Evolutionary conservation across 163 green algal genomes (phyloP).

Genomic region (Chlamydomonas reinhardtii): DNA sequence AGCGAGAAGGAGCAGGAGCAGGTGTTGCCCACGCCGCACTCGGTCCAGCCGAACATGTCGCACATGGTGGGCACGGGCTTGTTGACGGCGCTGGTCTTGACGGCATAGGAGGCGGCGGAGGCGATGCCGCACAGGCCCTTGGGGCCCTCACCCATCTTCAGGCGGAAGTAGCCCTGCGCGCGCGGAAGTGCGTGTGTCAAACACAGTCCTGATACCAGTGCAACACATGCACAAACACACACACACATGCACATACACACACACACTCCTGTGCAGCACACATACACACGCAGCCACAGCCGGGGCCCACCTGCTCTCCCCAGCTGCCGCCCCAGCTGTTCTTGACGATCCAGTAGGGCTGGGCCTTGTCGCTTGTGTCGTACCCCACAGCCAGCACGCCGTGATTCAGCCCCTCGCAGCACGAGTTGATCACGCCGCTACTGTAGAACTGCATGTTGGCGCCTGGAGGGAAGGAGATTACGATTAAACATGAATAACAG

Average conservation of each 20-base stretch:
- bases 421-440: constrained; percentile 74
- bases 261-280: neutral
- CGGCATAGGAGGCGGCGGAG: constrained; percentile 86
- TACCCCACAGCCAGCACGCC: constrained; percentile 95
- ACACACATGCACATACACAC: neutral
- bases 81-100: constrained; percentile 81
- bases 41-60: constrained; percentile 74
- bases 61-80: constrained; percentile 77
- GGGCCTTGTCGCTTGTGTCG: constrained; percentile 41
- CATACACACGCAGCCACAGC: neutral
- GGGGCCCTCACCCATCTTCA: constrained; percentile 64
- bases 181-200: too few relatives aligned
- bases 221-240: neutral
- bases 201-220: too few relatives aligned
- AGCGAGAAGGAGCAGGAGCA: constrained; percentile 81
- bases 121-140: constrained; percentile 91
- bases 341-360: constrained; percentile 92
- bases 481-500: too few relatives aligned
- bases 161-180: constrained; percentile 85
- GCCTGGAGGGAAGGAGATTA: constrained; percentile 55
- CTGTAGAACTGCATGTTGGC: constrained; percentile 96
- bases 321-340: constrained; percentile 84
- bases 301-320: constrained; percentile 70
- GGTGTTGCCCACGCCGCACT: constrained; percentile 73
- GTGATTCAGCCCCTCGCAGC: constrained; percentile 87